Percentiles rank a stretch among this genome's conserved stretches.
phyloP scores from a whole-genome alignment of 148 eudicot genomes.

The Rhododendron molle region DNA sequence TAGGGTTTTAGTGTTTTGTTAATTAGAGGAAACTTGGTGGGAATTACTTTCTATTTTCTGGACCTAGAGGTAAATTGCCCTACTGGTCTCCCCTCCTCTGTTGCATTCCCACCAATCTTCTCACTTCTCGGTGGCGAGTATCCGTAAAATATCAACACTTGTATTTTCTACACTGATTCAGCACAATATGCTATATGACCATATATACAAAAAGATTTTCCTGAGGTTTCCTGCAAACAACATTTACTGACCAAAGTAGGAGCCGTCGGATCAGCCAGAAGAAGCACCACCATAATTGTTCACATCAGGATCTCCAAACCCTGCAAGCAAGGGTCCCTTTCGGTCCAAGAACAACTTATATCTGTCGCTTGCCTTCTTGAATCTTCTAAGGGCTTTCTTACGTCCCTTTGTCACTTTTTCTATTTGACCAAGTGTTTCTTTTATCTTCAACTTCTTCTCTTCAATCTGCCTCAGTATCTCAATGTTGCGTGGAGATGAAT shows the following conservation, averaged over 20 bases:
- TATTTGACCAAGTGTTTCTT: neutral
- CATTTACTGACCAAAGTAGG: neutral
- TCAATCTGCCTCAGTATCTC: slow-evolving; percentile 11
- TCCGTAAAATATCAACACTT: neutral
- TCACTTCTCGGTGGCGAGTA: neutral
- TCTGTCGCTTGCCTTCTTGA: neutral
- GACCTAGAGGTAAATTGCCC: too few relatives aligned
- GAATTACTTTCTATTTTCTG: too few relatives aligned
- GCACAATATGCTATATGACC: neutral
- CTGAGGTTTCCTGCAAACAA: neutral
- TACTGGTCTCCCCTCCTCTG: too few relatives aligned
- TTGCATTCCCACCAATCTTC: neutral
- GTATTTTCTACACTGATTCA: neutral
- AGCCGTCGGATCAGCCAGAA: neutral
- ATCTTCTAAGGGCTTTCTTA: neutral
- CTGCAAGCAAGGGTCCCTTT: neutral
- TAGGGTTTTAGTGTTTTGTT: too few relatives aligned
- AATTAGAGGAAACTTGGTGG: too few relatives aligned
- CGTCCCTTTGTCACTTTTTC: neutral
- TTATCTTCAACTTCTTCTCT: slow-evolving; percentile 1
- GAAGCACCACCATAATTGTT: neutral
- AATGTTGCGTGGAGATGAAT: neutral
- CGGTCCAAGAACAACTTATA: slow-evolving; percentile 9
- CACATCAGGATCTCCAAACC: neutral
- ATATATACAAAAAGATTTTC: neutral